Conservation (phyloP, 208 protist species). For the Kentomonas sorsogonicus region DNA sequence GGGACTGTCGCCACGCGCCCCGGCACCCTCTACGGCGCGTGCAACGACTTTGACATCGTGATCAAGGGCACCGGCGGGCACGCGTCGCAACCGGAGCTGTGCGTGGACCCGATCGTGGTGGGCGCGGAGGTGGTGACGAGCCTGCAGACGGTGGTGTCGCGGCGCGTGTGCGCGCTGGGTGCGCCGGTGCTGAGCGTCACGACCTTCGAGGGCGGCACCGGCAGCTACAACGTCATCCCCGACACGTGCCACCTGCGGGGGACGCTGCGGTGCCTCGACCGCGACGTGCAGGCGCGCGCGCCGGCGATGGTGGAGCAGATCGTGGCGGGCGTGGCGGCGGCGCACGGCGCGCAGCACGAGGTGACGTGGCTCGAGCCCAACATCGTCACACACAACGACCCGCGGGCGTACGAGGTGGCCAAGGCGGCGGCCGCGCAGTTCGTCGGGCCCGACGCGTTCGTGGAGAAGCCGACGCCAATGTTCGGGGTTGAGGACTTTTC, state of each 20-base stretch:
- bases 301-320: conserved; percentile 37
- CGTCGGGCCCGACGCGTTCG: conserved; percentile 21
- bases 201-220: conserved; percentile 38
- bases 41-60: conserved; percentile 44
- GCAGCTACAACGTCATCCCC: conserved; percentile 66
- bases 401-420: conserved; percentile 33
- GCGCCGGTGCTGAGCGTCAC: conserved; percentile 50
- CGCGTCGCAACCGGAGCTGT: conserved; percentile 50
- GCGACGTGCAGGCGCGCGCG: conserved; percentile 27
- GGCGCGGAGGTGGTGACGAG: conserved; percentile 44
- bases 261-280: conserved; percentile 42
- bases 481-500: conserved; percentile 57
- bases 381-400: conserved; percentile 55
- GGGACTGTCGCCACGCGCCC: conserved; percentile 24
- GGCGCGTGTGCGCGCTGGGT: conserved; percentile 27
- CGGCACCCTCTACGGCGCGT: conserved; percentile 27
- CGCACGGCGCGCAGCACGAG: conserved; percentile 33
- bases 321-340: conserved; percentile 29
- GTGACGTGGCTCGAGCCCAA: conserved; percentile 45
- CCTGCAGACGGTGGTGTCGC: conserved; percentile 56
- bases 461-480: conserved; percentile 14
- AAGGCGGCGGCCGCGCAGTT: conserved; percentile 23
- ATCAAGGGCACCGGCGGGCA: conserved; percentile 51
- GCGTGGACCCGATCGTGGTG: conserved; percentile 55
- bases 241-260: conserved; percentile 46